Evolutionary conservation across 257 asterid species (phyloP).

Genomic region (Scutellaria baicalensis): DNA sequence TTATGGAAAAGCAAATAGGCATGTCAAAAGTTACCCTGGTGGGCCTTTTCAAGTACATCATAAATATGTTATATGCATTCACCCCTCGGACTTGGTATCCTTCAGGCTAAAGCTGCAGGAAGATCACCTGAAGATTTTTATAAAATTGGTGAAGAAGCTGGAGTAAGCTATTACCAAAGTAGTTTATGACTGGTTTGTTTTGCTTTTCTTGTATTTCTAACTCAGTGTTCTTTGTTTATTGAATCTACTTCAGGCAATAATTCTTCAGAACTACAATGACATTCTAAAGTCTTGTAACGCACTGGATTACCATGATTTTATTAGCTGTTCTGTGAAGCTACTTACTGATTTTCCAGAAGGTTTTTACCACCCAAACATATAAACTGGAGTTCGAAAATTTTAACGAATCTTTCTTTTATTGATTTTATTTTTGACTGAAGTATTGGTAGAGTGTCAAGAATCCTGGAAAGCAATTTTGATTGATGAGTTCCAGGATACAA

Average conservation of each 20-base stretch:
- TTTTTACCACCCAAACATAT: conserved; percentile 25
- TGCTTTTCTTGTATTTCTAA: conserved; percentile 9
- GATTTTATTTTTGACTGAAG: conserved; percentile 35
- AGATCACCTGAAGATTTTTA: conserved; percentile 61
- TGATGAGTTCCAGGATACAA: conserved; percentile 98
- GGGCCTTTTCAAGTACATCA: background rate
- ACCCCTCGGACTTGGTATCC: conserved; percentile 6
- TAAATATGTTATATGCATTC: conserved; percentile 8
- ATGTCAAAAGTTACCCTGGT: background rate
- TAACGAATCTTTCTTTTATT: conserved; percentile 11
- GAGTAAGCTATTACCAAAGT: conserved; percentile 46
- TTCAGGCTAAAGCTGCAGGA: conserved; percentile 96
- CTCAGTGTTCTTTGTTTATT: conserved; percentile 17
- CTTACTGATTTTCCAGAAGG: conserved; percentile 89
- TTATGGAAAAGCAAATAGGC: background rate
- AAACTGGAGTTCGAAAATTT: background rate
- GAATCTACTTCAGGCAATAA: conserved; percentile 57
- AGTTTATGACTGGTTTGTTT: conserved; percentile 1
- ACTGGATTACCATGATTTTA: conserved; percentile 90
- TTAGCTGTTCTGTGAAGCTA: conserved; percentile 76
- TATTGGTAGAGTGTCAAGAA: conserved; percentile 61
- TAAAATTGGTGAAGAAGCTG: conserved; percentile 55
- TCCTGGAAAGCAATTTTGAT: conserved; percentile 82
- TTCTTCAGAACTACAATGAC: conserved; percentile 64
- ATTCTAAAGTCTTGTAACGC: conserved; percentile 90